phyloP scores from a whole-genome alignment of 139 green algal species.

The Zygnema circumcarinatum region DNA sequence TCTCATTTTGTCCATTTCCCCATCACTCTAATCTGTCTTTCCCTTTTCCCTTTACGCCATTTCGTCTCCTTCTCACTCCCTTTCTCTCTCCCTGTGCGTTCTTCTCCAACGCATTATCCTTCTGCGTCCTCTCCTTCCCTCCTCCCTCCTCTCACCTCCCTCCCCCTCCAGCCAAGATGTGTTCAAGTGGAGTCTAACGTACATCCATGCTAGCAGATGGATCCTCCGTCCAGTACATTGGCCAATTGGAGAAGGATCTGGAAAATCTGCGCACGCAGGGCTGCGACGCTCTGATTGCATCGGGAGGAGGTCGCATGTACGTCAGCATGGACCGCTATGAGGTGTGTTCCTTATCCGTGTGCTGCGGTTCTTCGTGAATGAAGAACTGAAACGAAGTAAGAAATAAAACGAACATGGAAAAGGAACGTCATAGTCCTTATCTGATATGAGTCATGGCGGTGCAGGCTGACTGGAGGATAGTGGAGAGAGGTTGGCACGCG shows the following conservation, averaged over 20 bases:
- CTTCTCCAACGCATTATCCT: not conserved
- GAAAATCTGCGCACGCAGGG: conserved; percentile 55
- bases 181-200: not conserved
- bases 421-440: too few species aligned
- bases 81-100: not conserved
- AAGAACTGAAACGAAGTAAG: too few species aligned
- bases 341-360: conserved; percentile 36
- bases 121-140: not conserved
- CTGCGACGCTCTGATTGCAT: conserved; percentile 87
- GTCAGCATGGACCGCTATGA: conserved; percentile 98
- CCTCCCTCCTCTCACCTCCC: not conserved
- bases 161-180: not conserved
- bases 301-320: conserved; percentile 90
- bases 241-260: conserved; percentile 78
- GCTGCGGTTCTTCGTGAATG: too few species aligned
- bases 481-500: conserved; percentile 90
- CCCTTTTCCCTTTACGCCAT: not conserved
- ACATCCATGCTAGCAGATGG: not conserved
- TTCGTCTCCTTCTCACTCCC: not conserved
- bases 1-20: not conserved
- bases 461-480: conserved; percentile 93
- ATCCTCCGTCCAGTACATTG: not conserved
- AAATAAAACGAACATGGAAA: too few species aligned
- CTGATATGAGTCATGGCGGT: too few species aligned
- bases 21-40: not conserved